phyloP scores from a whole-genome alignment of 2,329 filamentous ascomycete species.

The Diplodia corticola region DNA sequence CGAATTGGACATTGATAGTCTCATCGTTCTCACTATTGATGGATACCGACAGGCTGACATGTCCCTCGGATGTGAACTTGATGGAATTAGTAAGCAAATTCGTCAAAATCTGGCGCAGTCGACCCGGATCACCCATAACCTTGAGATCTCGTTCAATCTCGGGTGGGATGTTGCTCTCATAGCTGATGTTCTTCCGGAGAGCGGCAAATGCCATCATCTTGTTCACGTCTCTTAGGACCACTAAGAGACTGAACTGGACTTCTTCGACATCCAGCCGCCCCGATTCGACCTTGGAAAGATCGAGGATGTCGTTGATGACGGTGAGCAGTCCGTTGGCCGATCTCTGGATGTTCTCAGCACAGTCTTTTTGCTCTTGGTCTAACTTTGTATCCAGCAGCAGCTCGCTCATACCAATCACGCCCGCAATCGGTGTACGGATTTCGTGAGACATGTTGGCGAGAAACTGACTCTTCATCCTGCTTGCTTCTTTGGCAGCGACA shows the following conservation, averaged over 20 bases:
- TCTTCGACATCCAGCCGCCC: slow-evolving; percentile 76
- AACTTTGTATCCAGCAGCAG: slow-evolving; percentile 68
- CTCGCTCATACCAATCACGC: slow-evolving; percentile 79
- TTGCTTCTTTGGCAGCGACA: slow-evolving; percentile 76
- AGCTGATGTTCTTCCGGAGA: slow-evolving; percentile 73
- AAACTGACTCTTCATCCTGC: slow-evolving; percentile 76
- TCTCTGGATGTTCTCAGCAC: slow-evolving; percentile 74
- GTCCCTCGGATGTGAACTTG: slow-evolving; percentile 43
- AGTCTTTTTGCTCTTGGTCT: slow-evolving; percentile 70
- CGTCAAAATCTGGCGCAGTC: slow-evolving; percentile 79
- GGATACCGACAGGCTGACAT: slow-evolving; percentile 60
- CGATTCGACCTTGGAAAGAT: slow-evolving; percentile 84
- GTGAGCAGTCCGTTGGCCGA: slow-evolving; percentile 80
- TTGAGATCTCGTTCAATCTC: slow-evolving; percentile 68
- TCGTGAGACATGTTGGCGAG: slow-evolving; percentile 82
- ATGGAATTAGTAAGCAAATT: slow-evolving; percentile 66
- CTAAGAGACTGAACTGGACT: slow-evolving; percentile 73
- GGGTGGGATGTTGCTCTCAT: slow-evolving; percentile 63
- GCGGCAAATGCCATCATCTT: slow-evolving; percentile 89
- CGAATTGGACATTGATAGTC: slow-evolving; percentile 67
- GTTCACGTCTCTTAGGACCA: slow-evolving; percentile 75
- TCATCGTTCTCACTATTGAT: slow-evolving; percentile 66
- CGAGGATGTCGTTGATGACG: slow-evolving; percentile 87
- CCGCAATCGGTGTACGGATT: slow-evolving; percentile 75
- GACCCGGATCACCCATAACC: slow-evolving; percentile 82